phyloP scores from a whole-genome alignment of 192 early-diverging fungal species.

The Mortierella hygrophila region DNA sequence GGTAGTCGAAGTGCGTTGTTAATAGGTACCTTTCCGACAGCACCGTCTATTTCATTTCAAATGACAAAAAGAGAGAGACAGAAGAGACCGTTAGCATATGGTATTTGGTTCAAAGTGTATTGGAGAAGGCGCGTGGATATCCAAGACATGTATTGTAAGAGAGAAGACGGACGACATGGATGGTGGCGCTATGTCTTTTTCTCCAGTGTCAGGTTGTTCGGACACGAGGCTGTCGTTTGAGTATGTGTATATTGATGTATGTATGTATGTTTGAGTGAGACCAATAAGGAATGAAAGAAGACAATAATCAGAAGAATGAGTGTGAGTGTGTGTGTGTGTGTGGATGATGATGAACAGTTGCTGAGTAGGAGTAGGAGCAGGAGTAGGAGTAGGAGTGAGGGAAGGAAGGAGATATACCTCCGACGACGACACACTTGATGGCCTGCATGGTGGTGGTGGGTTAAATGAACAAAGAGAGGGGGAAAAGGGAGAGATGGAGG shows the following conservation, averaged over 20 bases:
- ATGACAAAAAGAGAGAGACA: not conserved
- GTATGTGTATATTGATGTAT: not conserved
- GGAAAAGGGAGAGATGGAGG: not conserved
- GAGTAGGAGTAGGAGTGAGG: not conserved
- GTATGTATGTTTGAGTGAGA: not conserved
- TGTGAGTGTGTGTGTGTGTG: not conserved
- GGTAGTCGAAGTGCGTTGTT: not conserved
- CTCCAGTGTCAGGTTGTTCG: not conserved
- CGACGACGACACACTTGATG: slow-evolving; percentile 93
- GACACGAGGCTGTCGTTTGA: not conserved
- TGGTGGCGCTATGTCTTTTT: too few relatives aligned
- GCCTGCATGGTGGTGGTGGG: slow-evolving; percentile 75
- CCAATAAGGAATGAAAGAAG: not conserved
- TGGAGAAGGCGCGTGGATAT: not conserved
- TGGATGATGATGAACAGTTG: not conserved
- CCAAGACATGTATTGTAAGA: not conserved
- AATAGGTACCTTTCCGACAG: slow-evolving; percentile 33
- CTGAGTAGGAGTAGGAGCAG: not conserved
- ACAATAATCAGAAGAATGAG: not conserved
- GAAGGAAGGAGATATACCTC: slow-evolving; percentile 40
- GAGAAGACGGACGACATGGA: too few relatives aligned
- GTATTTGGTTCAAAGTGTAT: not conserved
- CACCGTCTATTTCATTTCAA: slow-evolving; percentile 23
- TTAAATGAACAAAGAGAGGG: not conserved
- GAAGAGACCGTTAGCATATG: not conserved